These are phyloP conservation scores for Conidiobolus incongruus DNA, from an alignment of 371 early-diverging fungal species.

Conservation along the genomic window DNA sequence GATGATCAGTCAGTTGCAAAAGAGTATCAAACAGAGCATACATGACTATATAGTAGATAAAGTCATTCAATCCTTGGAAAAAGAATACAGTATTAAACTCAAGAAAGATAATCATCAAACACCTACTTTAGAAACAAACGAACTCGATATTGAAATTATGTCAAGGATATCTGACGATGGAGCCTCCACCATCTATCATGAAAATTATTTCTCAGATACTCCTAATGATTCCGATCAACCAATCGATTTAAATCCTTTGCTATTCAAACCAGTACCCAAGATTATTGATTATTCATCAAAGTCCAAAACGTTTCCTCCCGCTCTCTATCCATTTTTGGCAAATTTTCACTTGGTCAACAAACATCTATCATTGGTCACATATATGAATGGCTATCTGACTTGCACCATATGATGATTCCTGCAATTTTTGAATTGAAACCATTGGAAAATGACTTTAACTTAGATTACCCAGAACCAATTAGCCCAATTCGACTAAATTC, in stretches of 20 bases:
- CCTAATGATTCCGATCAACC: background rate
- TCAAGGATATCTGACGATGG: slow-evolving; percentile 6
- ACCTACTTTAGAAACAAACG: background rate
- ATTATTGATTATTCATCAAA: slow-evolving; percentile 1
- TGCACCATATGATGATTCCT: slow-evolving; percentile 13
- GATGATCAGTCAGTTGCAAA: slow-evolving; percentile 20
- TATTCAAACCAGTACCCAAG: background rate
- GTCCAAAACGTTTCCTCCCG: background rate
- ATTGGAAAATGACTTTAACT: slow-evolving; percentile 1
- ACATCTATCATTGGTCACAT: slow-evolving; percentile 8
- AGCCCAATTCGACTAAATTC: background rate
- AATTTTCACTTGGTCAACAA: background rate
- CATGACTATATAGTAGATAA: slow-evolving; percentile 48
- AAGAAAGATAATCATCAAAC: too few relatives aligned
- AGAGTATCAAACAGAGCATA: slow-evolving; percentile 27
- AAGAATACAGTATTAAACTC: background rate
- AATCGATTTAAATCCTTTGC: background rate
- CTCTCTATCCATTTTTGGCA: background rate
- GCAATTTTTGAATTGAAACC: slow-evolving; percentile 12
- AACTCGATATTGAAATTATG: background rate
- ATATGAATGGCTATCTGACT: slow-evolving; percentile 14
- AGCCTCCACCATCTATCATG: background rate
- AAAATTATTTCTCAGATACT: background rate
- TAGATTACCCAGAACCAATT: background rate
- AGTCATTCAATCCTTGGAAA: slow-evolving; percentile 6